Evolutionary conservation across 176 grass and related monocot genomes (phyloP).

Genomic region (Cenchrus purpureus): DNA sequence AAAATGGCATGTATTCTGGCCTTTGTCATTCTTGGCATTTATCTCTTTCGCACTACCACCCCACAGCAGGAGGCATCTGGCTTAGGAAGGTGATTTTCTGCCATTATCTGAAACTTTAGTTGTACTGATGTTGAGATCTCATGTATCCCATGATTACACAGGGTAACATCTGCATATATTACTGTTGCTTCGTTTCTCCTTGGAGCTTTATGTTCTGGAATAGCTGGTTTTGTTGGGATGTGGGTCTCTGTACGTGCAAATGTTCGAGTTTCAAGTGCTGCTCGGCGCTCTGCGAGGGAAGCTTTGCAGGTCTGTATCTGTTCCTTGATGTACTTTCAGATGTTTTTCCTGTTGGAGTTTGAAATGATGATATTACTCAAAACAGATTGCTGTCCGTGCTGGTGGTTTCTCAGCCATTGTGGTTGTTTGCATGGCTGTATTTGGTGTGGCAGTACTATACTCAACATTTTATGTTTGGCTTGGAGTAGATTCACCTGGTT

Average conservation of each 20-base stretch:
- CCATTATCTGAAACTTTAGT: constrained; percentile 19
- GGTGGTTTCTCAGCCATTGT: constrained; percentile 97
- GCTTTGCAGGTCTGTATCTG: constrained; percentile 84
- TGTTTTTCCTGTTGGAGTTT: constrained; percentile 22
- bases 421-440: constrained; percentile 99
- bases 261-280: constrained; percentile 99
- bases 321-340: constrained; percentile 33
- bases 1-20: constrained; percentile 94
- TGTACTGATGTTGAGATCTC: constrained; percentile 6
- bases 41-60: constrained; percentile 88
- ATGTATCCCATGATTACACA: constrained; percentile 44
- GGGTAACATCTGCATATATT: constrained; percentile 89
- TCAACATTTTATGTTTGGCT: constrained; percentile 93
- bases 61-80: constrained; percentile 93
- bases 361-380: constrained; percentile 47
- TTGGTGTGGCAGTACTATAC: constrained; percentile 97
- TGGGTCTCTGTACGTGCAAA: constrained; percentile 99
- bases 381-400: constrained; percentile 97
- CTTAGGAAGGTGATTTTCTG: constrained; percentile 70
- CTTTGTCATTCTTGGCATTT: constrained; percentile 93
- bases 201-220: constrained; percentile 95
- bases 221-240: constrained; percentile 99
- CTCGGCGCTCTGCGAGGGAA: constrained; percentile 97
- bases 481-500: constrained; percentile 88
- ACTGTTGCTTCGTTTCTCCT: constrained; percentile 94